Evolutionary conservation across 768 basidiomycete species (phyloP).

Genomic region (Cyclocybe aegerita): DNA sequence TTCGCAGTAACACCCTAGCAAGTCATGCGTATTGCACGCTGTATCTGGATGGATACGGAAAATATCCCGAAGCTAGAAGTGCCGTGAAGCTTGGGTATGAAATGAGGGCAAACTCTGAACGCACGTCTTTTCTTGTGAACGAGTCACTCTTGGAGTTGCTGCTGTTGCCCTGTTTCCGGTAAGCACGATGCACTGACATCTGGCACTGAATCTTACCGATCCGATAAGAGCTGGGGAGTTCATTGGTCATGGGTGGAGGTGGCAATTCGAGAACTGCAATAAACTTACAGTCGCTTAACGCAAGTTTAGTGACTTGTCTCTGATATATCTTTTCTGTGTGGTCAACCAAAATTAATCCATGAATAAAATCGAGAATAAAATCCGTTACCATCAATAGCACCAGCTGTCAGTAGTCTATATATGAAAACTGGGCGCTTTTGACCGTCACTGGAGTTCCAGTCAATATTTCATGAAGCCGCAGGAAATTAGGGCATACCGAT

Average conservation of each 20-base stretch:
- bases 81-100: constrained; percentile 6
- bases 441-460: constrained; percentile 65
- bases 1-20: constrained; percentile 79
- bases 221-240: constrained; percentile 63
- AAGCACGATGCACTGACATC: too few species aligned
- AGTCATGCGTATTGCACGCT: constrained; percentile 88
- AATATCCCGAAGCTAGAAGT: constrained; percentile 77
- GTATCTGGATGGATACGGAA: constrained; percentile 84
- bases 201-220: constrained; percentile 39
- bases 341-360: not conserved
- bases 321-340: constrained; percentile 84
- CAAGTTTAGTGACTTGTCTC: constrained; percentile 92
- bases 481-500: constrained; percentile 53
- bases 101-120: constrained; percentile 18
- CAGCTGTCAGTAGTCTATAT: constrained; percentile 82
- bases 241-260: not conserved
- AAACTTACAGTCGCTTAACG: constrained; percentile 78
- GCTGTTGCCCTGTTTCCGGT: too few species aligned
- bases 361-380: not conserved
- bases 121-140: constrained; percentile 82
- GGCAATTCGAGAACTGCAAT: not conserved
- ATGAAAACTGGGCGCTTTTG: constrained; percentile 91
- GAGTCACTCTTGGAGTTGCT: constrained; percentile 72
- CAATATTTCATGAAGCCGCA: constrained; percentile 4
- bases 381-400: constrained; percentile 81